Evolutionary conservation across 176 grass and related monocot species (phyloP), one percentile per base, ranked within the genome.

Genomic region (Olyra latifolia): DNA sequence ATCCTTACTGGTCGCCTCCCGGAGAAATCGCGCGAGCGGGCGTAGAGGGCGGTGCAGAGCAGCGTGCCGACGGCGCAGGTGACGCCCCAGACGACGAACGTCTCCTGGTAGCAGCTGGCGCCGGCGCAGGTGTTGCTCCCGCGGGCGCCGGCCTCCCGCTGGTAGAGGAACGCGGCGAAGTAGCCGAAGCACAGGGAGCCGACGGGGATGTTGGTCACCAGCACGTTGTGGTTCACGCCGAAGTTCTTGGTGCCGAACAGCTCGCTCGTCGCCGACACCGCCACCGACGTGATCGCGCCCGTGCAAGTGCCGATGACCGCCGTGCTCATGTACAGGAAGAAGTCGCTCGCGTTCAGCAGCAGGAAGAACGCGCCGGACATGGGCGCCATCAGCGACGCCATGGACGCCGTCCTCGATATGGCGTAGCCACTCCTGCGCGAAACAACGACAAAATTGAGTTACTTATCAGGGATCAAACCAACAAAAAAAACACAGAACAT

Each of bases 171-270:
- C 8, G 91, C 97, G 13, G 97, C 69, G 57, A 91, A 86, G 84
- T 93, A 99, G 35, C 97, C 97, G 82, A 99, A 99, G 87, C 91
- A 91, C 3, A 99, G 92, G 7, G 97, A 96, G 4, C 97, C 97
- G 0, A 93, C 67, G 7, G 97, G 97, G 79, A 99, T 96, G 70
- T 99, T 99, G 54, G 71, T 71, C 49, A 99, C 97, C 13, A 99
- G 75, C 24, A 99, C 80, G 84, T 99, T 99, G 91, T 99, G 97
- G 81, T 99, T 99, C 0, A 99, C 88, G 25, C 97, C 91, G 62
- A 99, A 99, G 86, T 99, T 80, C 78, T 99, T 73, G 7, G 78
- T 66, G 10, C 97, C 97, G 87, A 99, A 99, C 27, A 99, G 87
- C 80, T 99, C 97, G 23, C 84, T 67, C 48, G 97, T 99, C 27